These are phyloP conservation scores for Oropetium thomaeum DNA, from an alignment of 176 grass and related monocot genomes.

Conservation along the genomic window DNA sequence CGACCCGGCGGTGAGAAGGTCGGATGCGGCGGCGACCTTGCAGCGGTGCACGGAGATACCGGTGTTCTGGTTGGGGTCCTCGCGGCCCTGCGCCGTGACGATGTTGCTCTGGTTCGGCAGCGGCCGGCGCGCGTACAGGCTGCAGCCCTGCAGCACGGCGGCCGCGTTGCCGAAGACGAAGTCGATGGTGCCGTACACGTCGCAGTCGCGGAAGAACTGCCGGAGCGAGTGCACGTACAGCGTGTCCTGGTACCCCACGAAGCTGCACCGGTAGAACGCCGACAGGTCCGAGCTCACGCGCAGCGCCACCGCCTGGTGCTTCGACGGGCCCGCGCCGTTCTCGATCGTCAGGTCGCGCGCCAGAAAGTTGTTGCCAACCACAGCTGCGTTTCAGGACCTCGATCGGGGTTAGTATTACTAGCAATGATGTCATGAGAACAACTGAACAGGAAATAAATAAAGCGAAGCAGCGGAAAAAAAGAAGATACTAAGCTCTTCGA, in stretches of 20 bases:
- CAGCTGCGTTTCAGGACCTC: no score
- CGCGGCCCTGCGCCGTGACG: constrained; percentile 69
- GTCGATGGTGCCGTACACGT: constrained; percentile 83
- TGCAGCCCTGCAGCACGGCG: constrained; percentile 68
- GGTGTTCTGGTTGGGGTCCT: constrained; percentile 87
- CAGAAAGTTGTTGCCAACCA: constrained; percentile 63
- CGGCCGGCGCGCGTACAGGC: constrained; percentile 64
- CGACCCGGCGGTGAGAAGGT: constrained; percentile 44
- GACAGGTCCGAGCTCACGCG: constrained; percentile 58
- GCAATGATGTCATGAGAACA: not conserved
- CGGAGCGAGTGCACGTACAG: constrained; percentile 86
- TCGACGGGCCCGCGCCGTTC: constrained; percentile 61
- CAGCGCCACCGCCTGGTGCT: constrained; percentile 82
- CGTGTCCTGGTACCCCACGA: constrained; percentile 86
- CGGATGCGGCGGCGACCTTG: constrained; percentile 61
- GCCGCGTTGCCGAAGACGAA: constrained; percentile 82
- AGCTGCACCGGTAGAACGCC: constrained; percentile 69
- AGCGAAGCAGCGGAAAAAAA: no score
- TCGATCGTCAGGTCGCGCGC: constrained; percentile 72
- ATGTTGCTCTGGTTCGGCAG: constrained; percentile 59
- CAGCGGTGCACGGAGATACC: constrained; percentile 72
- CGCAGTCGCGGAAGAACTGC: constrained; percentile 80
- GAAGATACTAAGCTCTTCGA: no score
- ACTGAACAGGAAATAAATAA: no score
- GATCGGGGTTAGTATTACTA: no score